Percentiles rank a stretch among this genome's conserved stretches.
These are phyloP conservation scores for Akanthomyces lecanii DNA, from an alignment of 2,329 filamentous ascomycete genomes.

Conservation along the genomic window DNA sequence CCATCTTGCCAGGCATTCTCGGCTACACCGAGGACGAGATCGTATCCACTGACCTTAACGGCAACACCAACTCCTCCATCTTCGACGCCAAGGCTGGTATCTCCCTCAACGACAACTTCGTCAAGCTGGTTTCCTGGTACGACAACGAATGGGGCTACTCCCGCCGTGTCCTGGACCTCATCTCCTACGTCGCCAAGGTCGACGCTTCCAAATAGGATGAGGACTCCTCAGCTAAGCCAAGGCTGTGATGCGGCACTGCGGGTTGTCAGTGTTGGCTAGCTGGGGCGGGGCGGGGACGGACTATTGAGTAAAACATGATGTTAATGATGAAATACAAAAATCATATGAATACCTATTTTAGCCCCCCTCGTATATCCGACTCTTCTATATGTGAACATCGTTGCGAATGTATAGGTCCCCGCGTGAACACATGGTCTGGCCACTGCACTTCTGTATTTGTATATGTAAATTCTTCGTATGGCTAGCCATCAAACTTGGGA, in stretches of 20 bases:
- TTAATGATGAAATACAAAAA: constrained; percentile 20
- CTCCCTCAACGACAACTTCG: constrained; percentile 95
- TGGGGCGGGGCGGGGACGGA: constrained; percentile 16
- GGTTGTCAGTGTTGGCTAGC: constrained; percentile 15
- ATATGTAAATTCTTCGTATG: too few relatives aligned
- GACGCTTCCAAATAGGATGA: constrained; percentile 53
- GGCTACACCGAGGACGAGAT: constrained; percentile 96
- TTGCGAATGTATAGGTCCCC: not conserved
- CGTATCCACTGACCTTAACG: constrained; percentile 90
- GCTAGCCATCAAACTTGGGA: too few relatives aligned
- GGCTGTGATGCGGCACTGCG: constrained; percentile 23
- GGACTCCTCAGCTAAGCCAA: constrained; percentile 15
- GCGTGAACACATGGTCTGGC: not conserved
- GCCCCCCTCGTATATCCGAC: not conserved
- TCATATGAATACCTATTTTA: constrained; percentile 5
- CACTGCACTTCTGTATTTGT: too few relatives aligned
- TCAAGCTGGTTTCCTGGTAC: constrained; percentile 98
- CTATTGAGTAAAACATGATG: constrained; percentile 17
- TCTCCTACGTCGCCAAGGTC: constrained; percentile 74
- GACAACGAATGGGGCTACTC: constrained; percentile 99
- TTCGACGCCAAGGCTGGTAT: constrained; percentile 99
- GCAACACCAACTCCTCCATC: constrained; percentile 91
- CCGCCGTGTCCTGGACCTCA: constrained; percentile 84
- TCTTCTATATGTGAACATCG: not conserved
- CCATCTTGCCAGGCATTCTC: constrained; percentile 61